Conservation (phyloP, 2,329 filamentous ascomycete species). For the Ascochyta viciae-villosae region DNA sequence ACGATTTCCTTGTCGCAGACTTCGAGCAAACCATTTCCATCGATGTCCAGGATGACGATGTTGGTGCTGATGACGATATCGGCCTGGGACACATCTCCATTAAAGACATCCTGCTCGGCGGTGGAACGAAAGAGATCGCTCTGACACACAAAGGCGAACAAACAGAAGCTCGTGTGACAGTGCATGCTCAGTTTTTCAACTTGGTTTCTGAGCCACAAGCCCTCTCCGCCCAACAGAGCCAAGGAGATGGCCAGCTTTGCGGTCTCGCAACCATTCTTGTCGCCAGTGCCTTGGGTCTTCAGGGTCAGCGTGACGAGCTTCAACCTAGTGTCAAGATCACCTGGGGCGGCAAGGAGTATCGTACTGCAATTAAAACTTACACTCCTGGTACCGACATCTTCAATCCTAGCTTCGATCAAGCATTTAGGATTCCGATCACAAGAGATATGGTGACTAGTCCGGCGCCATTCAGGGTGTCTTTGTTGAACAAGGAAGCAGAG, state of each 20-base stretch:
- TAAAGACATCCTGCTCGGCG: constrained; percentile 52
- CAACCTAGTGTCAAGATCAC: constrained; percentile 56
- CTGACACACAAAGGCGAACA: constrained; percentile 50
- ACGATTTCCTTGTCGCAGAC: constrained; percentile 57
- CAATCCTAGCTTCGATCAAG: constrained; percentile 58
- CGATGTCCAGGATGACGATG: constrained; percentile 56
- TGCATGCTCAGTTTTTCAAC: constrained; percentile 53
- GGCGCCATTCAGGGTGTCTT: constrained; percentile 31
- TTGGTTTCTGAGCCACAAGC: constrained; percentile 48
- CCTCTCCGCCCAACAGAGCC: constrained; percentile 40
- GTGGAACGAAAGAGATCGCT: constrained; percentile 52
- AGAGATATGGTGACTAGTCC: constrained; percentile 36
- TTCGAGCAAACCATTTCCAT: constrained; percentile 53
- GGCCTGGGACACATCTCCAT: constrained; percentile 52
- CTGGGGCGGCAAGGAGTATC: constrained; percentile 53
- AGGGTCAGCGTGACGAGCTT: constrained; percentile 53
- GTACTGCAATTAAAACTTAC: constrained; percentile 54
- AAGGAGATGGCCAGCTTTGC: constrained; percentile 40
- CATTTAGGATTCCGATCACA: constrained; percentile 54
- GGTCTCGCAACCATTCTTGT: constrained; percentile 56
- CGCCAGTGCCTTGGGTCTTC: constrained; percentile 52
- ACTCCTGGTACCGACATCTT: constrained; percentile 57
- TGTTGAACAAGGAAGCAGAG: constrained; percentile 40
- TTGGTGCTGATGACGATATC: constrained; percentile 54
- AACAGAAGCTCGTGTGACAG: constrained; percentile 45